Base-by-base conservation (phyloP, 768 basidiomycete species). In the Lentinula boryana region DNA sequence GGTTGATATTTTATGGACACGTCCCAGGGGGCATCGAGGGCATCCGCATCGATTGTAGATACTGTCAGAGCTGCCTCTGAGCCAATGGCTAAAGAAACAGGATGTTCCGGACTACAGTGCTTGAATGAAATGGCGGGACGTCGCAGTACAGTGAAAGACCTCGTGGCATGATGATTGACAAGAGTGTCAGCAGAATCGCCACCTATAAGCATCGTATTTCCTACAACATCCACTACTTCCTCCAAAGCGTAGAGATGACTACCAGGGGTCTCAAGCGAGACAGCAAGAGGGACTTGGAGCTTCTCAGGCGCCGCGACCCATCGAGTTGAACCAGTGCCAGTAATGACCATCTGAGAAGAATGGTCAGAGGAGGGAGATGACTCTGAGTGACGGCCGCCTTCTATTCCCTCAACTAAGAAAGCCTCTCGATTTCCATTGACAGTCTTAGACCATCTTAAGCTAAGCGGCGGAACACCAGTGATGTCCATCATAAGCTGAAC, bases 371-470 rank as follows among this genome's bases (percentile, higher is more conserved):
- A 61, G 5, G 68, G 62, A 16, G 69, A 63, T 23, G 67, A 74
- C 38, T 74, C 64, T 36, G 70, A 71, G 27, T 76, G 71, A 49
- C 78, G 77, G 23, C 79, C 78, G 41, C 80, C 82, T 69, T 92
- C 88, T 53, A 95, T 91, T 8, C 93, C 93, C 67, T 95, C 93
- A 1, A 94, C 91, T 43, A 89, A 74, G 63, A 89, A 89, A 49
- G 82, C 77, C 67, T 95, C 91, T 58, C 80, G 78, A 63, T 79
- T 77, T 10, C 84, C 85, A 60, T 85, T 86, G 46, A 86, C 75
- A 23, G 86, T 84, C 63, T 86, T 84, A 66, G 84, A 79, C 91
- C 91, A 93, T 46, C 84, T 81, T 46, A 94, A 76, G 66, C 85
- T 88, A 65, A 93, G 77, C 10, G 90, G 89, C 18, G 91, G 88